Evolutionary conservation across 2,329 filamentous ascomycete genomes (phyloP).

Genomic region (Botryotinia globosa): DNA sequence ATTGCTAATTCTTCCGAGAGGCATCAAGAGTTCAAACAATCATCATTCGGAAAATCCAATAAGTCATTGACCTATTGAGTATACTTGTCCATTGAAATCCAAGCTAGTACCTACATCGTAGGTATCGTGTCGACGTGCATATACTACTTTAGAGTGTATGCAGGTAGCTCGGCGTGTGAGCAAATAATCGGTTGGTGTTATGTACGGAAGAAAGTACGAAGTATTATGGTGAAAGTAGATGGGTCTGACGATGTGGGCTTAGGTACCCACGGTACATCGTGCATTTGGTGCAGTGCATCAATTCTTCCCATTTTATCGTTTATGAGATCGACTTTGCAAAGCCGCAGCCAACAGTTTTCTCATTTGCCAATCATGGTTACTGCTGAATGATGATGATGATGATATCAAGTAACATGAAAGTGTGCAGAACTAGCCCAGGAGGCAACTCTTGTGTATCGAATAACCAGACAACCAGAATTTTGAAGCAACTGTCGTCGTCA

Average conservation of each 20-base stretch:
- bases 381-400: not conserved
- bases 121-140: conserved; percentile 11
- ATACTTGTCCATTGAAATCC: not conserved
- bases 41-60: not conserved
- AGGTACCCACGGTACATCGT: conserved; percentile 9
- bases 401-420: conserved; percentile 11
- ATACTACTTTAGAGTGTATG: conserved; percentile 8
- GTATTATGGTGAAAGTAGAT: conserved; percentile 14
- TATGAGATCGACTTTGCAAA: conserved; percentile 10
- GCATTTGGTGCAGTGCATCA: conserved; percentile 12
- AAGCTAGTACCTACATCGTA: conserved; percentile 1
- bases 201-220: not conserved
- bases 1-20: not conserved
- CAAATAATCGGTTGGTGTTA: conserved; percentile 14
- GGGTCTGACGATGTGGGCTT: conserved; percentile 1
- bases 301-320: not conserved
- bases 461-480: conserved; percentile 4
- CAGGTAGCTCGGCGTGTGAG: conserved; percentile 2
- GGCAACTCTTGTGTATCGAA: conserved; percentile 5
- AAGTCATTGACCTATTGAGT: conserved; percentile 7
- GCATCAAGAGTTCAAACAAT: not conserved
- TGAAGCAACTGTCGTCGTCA: conserved; percentile 15
- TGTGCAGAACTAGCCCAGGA: conserved; percentile 10
- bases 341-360: conserved; percentile 6
- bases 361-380: not conserved